A percentile compares a stretch with the other conserved stretches of the same genome.
Conservation (phyloP, 441 rosid genomes). For the Heliophila coronopifolia region DNA sequence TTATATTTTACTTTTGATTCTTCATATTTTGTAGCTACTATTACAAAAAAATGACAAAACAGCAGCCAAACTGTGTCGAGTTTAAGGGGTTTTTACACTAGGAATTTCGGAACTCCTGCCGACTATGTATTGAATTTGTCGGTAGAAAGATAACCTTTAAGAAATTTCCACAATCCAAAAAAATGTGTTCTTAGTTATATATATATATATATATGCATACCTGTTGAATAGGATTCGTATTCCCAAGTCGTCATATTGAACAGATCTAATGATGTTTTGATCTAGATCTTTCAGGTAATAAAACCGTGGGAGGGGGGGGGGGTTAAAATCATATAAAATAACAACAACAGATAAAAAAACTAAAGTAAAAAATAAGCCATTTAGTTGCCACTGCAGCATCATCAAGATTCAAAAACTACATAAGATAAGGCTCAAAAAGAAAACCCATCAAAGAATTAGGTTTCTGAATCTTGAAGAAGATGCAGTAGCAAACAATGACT, state of each 20-base stretch:
- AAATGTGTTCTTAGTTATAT: neutral
- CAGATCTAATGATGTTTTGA: neutral
- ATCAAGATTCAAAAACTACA: conserved; percentile 88
- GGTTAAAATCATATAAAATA: neutral
- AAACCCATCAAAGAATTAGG: conserved; percentile 31
- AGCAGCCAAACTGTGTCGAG: too few relatives aligned
- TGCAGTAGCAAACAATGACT: conserved; percentile 30
- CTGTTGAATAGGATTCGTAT: neutral
- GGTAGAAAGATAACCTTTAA: neutral
- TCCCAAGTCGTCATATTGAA: neutral
- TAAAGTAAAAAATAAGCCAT: conserved; percentile 36
- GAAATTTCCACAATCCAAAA: neutral
- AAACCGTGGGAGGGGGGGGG: too few relatives aligned
- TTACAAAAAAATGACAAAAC: too few relatives aligned
- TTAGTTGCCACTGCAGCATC: conserved; percentile 98
- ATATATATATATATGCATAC: neutral
- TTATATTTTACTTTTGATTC: too few relatives aligned
- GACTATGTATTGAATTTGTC: too few relatives aligned
- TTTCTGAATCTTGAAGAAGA: conserved; percentile 44
- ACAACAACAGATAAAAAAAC: neutral
- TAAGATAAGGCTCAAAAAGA: conserved; percentile 23
- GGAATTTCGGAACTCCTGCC: too few relatives aligned
- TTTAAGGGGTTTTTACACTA: too few relatives aligned
- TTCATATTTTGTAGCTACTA: too few relatives aligned
- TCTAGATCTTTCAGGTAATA: neutral